Conservation (phyloP, 345 rosid genomes). For the Reutealis trisperma region DNA sequence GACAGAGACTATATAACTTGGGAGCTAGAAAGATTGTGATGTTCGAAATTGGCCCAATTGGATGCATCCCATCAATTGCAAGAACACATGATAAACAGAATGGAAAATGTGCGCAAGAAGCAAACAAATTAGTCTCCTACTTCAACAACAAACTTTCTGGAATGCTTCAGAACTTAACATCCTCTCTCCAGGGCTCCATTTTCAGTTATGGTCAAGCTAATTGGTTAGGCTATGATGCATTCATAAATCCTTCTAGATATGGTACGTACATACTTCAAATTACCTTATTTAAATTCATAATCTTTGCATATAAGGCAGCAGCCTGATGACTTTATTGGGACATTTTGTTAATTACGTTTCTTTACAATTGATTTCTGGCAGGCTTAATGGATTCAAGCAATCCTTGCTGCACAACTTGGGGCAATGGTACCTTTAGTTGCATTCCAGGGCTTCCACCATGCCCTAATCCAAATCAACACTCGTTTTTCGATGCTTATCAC, state of each 20-base stretch:
- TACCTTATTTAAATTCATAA: too few species aligned
- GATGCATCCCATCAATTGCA: too few species aligned
- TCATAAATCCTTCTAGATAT: conserved; percentile 37
- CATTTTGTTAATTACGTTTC: not conserved
- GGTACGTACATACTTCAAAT: conserved; percentile 12
- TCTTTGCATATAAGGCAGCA: too few species aligned
- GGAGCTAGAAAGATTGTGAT: conserved; percentile 27
- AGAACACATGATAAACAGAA: too few species aligned
- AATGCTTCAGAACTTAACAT: conserved; percentile 39
- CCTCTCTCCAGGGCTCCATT: conserved; percentile 25
- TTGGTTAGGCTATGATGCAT: not conserved
- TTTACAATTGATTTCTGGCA: not conserved
- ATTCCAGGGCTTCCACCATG: conserved; percentile 42
- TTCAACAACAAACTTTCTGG: not conserved
- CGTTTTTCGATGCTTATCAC: conserved; percentile 54
- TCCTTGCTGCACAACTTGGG: conserved; percentile 49
- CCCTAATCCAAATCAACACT: conserved; percentile 22
- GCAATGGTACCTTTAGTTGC: conserved; percentile 43
- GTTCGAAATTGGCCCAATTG: too few species aligned
- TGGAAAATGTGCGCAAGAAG: too few species aligned
- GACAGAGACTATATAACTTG: conserved; percentile 36
- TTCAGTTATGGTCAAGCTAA: conserved; percentile 32
- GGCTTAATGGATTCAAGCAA: conserved; percentile 40
- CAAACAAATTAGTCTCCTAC: too few species aligned
- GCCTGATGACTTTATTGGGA: too few species aligned